These are phyloP conservation scores for Microascus cirrosus DNA, from an alignment of 2,329 filamentous ascomycete species.

Conservation along the genomic window DNA sequence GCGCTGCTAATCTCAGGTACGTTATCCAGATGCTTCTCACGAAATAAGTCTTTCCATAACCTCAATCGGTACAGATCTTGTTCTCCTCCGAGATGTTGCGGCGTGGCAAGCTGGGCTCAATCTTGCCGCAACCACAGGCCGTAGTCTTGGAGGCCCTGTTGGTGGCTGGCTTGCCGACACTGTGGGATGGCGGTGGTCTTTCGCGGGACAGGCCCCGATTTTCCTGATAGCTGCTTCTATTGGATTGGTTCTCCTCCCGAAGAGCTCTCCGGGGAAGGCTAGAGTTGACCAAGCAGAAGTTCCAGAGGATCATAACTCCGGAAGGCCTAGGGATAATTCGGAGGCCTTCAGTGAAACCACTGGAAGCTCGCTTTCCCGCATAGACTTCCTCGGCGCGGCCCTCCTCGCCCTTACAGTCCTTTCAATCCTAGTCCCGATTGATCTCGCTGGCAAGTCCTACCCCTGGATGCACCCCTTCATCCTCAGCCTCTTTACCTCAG, in stretches of 20 bases:
- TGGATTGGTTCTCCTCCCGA: slow-evolving; percentile 36
- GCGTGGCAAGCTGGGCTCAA: slow-evolving; percentile 43
- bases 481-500: slow-evolving; percentile 25
- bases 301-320: neutral
- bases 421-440: slow-evolving; percentile 42
- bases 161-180: slow-evolving; percentile 53
- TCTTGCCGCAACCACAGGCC: slow-evolving; percentile 36
- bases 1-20: slow-evolving; percentile 40
- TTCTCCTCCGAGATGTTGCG: slow-evolving; percentile 39
- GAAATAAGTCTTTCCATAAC: neutral
- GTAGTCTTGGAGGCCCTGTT: slow-evolving; percentile 39
- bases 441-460: slow-evolving; percentile 43
- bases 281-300: neutral
- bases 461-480: slow-evolving; percentile 41
- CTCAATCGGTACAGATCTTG: slow-evolving; percentile 24
- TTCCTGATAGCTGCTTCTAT: slow-evolving; percentile 41
- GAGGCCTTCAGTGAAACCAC: neutral
- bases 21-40: neutral
- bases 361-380: slow-evolving; percentile 13
- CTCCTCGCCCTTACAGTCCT: slow-evolving; percentile 48
- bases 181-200: slow-evolving; percentile 60
- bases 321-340: neutral
- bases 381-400: slow-evolving; percentile 47
- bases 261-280: neutral
- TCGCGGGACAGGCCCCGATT: slow-evolving; percentile 50